Base-by-base conservation (phyloP, 23 red algal species). In the Gracilaria caudata region DNA sequence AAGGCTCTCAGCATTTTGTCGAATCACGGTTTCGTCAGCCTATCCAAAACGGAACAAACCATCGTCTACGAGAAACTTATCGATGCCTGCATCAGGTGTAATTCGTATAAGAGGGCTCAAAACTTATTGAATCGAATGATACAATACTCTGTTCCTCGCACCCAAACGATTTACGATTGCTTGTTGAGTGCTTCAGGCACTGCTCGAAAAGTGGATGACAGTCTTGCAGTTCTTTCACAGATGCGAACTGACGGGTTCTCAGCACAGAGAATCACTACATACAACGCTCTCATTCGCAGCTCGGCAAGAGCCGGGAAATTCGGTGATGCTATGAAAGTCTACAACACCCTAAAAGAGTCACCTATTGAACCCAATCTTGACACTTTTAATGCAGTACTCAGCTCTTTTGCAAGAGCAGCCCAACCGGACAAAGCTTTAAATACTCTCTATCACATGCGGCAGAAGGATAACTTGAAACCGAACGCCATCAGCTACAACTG, bases 381-480 rank as follows among this genome's bases (percentile, higher is more conserved):
- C 51, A 98, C 92, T 10, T 98, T 82, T 63, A 93, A 92, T 40
- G 90, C 92, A 23, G 38, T 94, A 40, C 54, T 98, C 70, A 72
- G 81, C 41, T 81, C 71, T 34, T 94, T 84, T 85, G 89, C 74
- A 40, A 81, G 81, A 53, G 80, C 88, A 57, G 73, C 64, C 11
- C 53, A 98, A 34, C 78, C 82, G 14, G 46, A 73, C 9, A 65
- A 63, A 72, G 95, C 95, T 30, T 91, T 94, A 23, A 73, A 68
- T 59, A 64, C 93, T 13, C 71, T 98, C 28, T 58, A 76, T 0
- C 37, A 64, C 68, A 98, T 98, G 91, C 73, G 66, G 16, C 36
- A 56, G 44, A 30, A 73, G 7, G 44, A 34, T 33, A 77, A 70
- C 23, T 38, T 98, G 13, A 38, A 44, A 28, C 83, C 84, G 32